Evolutionary conservation across 1,284 basidiomycete species (phyloP), one percentile per base, ranked within the genome.

Genomic region (Ceratobasidium sp.): DNA sequence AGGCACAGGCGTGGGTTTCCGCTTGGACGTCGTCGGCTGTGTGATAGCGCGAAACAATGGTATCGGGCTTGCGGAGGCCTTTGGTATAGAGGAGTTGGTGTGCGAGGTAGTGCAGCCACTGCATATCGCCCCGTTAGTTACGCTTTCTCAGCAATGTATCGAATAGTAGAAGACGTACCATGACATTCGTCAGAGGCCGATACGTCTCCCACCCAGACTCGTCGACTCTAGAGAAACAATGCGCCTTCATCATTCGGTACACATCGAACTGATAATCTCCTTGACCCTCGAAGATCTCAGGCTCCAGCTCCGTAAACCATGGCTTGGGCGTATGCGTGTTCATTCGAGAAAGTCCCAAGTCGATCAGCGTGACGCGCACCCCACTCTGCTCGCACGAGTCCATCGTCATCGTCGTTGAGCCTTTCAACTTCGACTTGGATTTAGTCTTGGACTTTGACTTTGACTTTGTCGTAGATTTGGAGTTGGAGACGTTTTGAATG

Each of bases 251-350:
- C 81, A 91, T 87, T 47, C 97, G 89, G 80, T 99, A 99, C 0
- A 98, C 85, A 77, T 98, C 95, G 81, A 96, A 98, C 80, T 99
- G 97, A 77, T 93, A 90, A 79, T 97, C 94, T 6, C 96, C 93
- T 85, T 91, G 86, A 41, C 95, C 94, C 82, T 91, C 90, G 78
- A 95, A 95, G 28, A 92, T 86, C 77, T 94, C 94, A 16, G 88
- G 86, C 38, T 95, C 92, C 74, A 95, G 88, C 2, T 76, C 41
- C 0, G 79, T 77, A 63, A 73, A 78, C 49, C 55, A 26, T 30
- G 70, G 67, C 47, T 57, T 16, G 32, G 57, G 63, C 0, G 70
- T 47, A 41, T 71, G 73, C 4, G 76, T 66, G 16, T 89, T 85
- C 85, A 95, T 91, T 55, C 96, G 87, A 0, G 97, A 94, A 2